Base-by-base conservation (phyloP, 83 land plant genomes). In the Diphasiastrum complanatum region DNA sequence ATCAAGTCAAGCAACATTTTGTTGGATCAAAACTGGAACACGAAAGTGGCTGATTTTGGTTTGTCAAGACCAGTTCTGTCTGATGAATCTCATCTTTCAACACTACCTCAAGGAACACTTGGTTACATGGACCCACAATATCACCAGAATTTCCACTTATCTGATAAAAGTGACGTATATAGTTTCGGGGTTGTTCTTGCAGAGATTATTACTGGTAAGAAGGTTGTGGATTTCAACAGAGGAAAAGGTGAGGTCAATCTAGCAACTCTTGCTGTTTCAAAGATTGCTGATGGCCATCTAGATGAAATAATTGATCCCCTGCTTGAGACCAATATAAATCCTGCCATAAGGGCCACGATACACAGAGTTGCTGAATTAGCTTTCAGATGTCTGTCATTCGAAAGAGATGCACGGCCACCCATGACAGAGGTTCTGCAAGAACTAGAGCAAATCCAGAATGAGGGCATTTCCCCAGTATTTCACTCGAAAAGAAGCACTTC, bases 41-140 rank as follows among this genome's bases (percentile, higher is more conserved):
- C 84, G 36, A 89, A 89, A 58, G 85, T 89, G 16, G 87, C 87
- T 0, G 87, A 89, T 60, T 89, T 85, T 46, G 91, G 96, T 0
- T 81, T 85, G 2, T 88, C 95, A 3, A 70, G 84, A 46, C 45
- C 81, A 22, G 81, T 79, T 20, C 65, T 69, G 49, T 51, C 66
- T 0, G 96, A 83, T 16, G 38, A 57, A 24, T 79, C 91, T 18
- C 87, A 89, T 53, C 71, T 85, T 37, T 89, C 91, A 12, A 88
- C 87, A 0, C 81, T 68, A 0, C 86, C 90, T n/a, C 90, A 88
- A 53, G 95, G 95, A 3, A 88, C 90, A 0, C 84, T 80, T 0
- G 90, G 95, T 5, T 88, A 88, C 40, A 33, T 88, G 3, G 95
- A 89, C 50, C 91, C 87, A 5, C 77, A 89, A 60, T 89, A 89